Evolutionary conservation across 306 rosid species (phyloP), one percentile per base, ranked within the genome.

Genomic region (Begonia peltatifolia): DNA sequence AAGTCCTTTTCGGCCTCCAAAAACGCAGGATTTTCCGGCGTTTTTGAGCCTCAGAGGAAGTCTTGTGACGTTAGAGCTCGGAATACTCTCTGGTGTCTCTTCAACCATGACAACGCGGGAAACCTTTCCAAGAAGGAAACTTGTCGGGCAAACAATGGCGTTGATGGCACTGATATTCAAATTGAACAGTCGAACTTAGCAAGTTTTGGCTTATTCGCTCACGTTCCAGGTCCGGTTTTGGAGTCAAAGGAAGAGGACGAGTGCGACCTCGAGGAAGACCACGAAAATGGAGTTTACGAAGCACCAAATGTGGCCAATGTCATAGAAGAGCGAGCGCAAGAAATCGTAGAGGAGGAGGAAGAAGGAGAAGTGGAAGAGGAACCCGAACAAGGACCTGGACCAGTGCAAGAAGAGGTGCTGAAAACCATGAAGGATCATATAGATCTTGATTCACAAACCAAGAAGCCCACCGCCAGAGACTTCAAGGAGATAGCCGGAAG

Each of bases 1-100:
- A 83, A 90, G 60, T 90, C 99, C 8, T 90, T 90, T 65, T 90
- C 99, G 11, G 95, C 95, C 14, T 83, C 99, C 10, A 90, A 90
- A 42, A 90, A 90, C 82, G 94, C 83, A 61, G 82, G 74, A 6
- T 83, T 78, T 63, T 80, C 92, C 10, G 87, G 86, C 13, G 79
- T 79, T 0, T 92, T 90, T 14, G 99, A 90, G 73, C 99, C 99
- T 0, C 99, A 86, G 64, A 63, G 99, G 48, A 86, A 66, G 53
- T 90, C 99, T 20, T 90, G 99, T 44, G 99, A 90, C 87, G 95
- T 90, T 8, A 70, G 97, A 14, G 97, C 42, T 8, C 75, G 97
- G 51, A 83, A 75, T 60, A 85, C 99, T 0, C 92, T 90, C 10
- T 80, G 68, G 75, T 22, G 64, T 2, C 86, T 90, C 38, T 90